Percentiles rank a stretch among this genome's conserved stretches.
These are phyloP conservation scores for Blakeslea trispora DNA, from an alignment of 371 early-diverging fungal species.

Conservation along the genomic window DNA sequence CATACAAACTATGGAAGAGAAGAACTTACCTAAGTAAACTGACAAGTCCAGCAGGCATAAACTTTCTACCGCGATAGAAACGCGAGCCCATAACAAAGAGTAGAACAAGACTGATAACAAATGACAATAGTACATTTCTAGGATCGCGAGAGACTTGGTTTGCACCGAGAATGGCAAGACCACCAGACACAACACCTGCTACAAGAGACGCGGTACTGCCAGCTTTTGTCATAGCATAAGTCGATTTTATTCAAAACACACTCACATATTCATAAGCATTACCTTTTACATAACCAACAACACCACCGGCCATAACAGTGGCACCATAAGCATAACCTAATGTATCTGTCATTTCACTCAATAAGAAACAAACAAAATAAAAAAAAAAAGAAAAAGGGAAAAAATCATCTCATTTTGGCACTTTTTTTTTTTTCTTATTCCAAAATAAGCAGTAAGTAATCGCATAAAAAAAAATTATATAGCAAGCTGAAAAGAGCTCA, in stretches of 20 bases:
- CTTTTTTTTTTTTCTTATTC: too few relatives aligned
- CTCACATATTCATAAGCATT: background rate
- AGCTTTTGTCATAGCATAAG: too few relatives aligned
- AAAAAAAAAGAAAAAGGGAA: background rate
- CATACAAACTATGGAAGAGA: too few relatives aligned
- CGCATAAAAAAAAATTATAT: too few relatives aligned
- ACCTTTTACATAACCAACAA: slow-evolving; percentile 53
- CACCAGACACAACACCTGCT: slow-evolving; percentile 47
- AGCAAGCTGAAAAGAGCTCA: too few relatives aligned
- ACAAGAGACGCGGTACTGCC: slow-evolving; percentile 50
- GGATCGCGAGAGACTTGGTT: slow-evolving; percentile 45
- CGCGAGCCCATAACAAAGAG: slow-evolving; percentile 62
- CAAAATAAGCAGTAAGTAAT: too few relatives aligned
- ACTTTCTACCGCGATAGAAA: slow-evolving; percentile 54
- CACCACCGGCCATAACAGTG: slow-evolving; percentile 41
- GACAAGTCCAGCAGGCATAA: slow-evolving; percentile 68
- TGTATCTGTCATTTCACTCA: slow-evolving; percentile 41
- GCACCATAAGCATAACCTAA: slow-evolving; percentile 46
- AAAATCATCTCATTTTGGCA: too few relatives aligned
- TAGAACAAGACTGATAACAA: slow-evolving; percentile 48
- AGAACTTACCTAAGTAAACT: slow-evolving; percentile 45
- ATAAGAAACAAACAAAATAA: slow-evolving; percentile 6
- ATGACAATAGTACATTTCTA: slow-evolving; percentile 43
- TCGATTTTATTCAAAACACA: background rate
- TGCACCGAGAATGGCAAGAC: slow-evolving; percentile 43